A percentile compares a stretch with the other conserved stretches of the same genome.
phyloP scores from a whole-genome alignment of 164 flowering plant species.

The Magnolia sinica region DNA sequence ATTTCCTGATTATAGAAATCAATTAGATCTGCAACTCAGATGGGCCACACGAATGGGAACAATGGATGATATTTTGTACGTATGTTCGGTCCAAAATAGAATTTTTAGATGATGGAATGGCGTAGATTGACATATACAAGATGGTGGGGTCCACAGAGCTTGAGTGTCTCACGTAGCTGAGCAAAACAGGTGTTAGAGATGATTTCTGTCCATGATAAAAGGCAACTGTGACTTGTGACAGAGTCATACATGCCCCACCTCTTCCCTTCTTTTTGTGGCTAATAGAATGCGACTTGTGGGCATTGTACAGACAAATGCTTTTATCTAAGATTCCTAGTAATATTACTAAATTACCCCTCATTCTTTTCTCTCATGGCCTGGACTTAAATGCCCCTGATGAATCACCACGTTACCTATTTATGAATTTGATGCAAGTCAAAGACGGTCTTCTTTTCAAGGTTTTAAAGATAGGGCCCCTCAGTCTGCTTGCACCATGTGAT shows the following conservation, averaged over 20 bases:
- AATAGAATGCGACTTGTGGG: not conserved
- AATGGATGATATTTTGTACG: no score
- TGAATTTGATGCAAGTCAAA: not conserved
- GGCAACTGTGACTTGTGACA: not conserved
- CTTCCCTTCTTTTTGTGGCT: not conserved
- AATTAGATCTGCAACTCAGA: no score
- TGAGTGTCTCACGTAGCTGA: no score
- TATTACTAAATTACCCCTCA: not conserved
- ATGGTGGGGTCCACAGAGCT: no score
- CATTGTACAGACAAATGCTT: not conserved
- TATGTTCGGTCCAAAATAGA: no score
- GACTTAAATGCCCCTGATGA: not conserved
- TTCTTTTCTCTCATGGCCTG: not conserved
- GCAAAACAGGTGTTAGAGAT: no score
- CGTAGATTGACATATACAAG: no score
- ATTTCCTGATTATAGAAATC: no score
- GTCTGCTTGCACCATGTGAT: no score
- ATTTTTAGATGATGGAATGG: no score
- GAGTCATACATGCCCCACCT: not conserved
- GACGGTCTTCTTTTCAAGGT: not conserved
- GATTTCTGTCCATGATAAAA: not conserved
- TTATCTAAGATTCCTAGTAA: not conserved
- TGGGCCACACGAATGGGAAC: no score
- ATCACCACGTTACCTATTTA: not conserved
- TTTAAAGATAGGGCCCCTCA: not conserved